Evolutionary conservation across 169 alveolate genomes (phyloP).

Genomic region (Pseudocohnilembus persalinus): DNA sequence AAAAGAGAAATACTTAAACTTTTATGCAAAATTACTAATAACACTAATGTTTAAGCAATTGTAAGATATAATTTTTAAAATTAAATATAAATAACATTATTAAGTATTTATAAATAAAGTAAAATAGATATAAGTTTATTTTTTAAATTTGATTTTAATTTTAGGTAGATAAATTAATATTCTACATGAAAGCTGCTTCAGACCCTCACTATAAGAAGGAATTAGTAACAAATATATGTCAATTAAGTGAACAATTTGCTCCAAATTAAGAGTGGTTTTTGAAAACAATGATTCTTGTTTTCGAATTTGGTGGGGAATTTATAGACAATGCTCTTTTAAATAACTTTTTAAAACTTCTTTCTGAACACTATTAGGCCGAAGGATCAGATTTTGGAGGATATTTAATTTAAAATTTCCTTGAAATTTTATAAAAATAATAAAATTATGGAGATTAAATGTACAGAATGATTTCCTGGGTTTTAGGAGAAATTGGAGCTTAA

Average conservation of each 20-base stretch:
- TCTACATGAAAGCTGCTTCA: slow-evolving; percentile 79
- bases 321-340: slow-evolving; percentile 80
- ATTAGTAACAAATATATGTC: slow-evolving; percentile 80
- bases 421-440: slow-evolving; percentile 61
- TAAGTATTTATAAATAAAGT: neutral
- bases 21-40: slow-evolving; percentile 93
- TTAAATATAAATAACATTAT: too few species aligned
- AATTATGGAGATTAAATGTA: slow-evolving; percentile 66
- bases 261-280: slow-evolving; percentile 89
- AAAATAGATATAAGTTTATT: too few species aligned
- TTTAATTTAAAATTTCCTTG: slow-evolving; percentile 68
- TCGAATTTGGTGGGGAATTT: slow-evolving; percentile 86
- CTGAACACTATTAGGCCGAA: slow-evolving; percentile 76
- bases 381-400: slow-evolving; percentile 74
- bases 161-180: slow-evolving; percentile 81
- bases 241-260: slow-evolving; percentile 87
- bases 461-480: slow-evolving; percentile 76
- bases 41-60: slow-evolving; percentile 91
- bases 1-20: slow-evolving; percentile 92
- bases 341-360: slow-evolving; percentile 79
- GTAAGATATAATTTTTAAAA: too few species aligned
- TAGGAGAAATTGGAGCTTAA: slow-evolving; percentile 76
- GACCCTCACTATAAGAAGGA: slow-evolving; percentile 87
- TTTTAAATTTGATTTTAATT: too few species aligned
- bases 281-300: slow-evolving; percentile 84